Evolutionary conservation across 2,329 filamentous ascomycete genomes (phyloP), one percentile per base, ranked within the genome.

Genomic region (Leptographium flavum): DNA sequence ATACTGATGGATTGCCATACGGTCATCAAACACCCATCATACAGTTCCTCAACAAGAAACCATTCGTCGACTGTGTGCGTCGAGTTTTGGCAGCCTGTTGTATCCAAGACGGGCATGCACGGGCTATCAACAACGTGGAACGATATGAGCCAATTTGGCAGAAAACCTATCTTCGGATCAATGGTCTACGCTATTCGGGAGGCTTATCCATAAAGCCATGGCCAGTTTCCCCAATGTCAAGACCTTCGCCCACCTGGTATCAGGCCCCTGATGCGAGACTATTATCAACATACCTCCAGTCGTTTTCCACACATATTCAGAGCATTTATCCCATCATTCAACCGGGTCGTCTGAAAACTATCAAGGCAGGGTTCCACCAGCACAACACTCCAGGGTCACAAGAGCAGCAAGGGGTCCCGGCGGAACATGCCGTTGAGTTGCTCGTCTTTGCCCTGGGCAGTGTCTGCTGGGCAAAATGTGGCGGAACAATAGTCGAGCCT

Each of bases 371-470:
- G 5, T 47, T 49, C 11, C 9, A 46, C 5, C 9, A 8, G 13
- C 42, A 23, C 33, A 43, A 6, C 13, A 10, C 3, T 21, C 28
- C 4, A 5, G 13, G 8, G 28, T 21, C 23, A 9, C 33, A 28
- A 36, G 15, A 35, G 8, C 8, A n/a, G 11, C 25, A 25, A 33
- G 7, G 13, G 10, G 3, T 8, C 4, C 45, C 35, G 2, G 27
- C 45, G 10, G 36, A 47, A 13, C 17, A 35, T 7, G 49, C 37
- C 27, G 42, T 49, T 8, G 48, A 50, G 21, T 28, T 50, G 13
- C 46, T 53, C 3, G 46, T 53, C 14, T 47, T 53, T 30, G 47
- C 51, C 3, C 17, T 53, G 2, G 51, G 51, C 2, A 48, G 47
- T 9, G 40, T 51, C 10, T 50, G 45, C 31, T 43, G 39, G 43